phyloP scores from a whole-genome alignment of 345 rosid species.

The Eucalyptus marginata region DNA sequence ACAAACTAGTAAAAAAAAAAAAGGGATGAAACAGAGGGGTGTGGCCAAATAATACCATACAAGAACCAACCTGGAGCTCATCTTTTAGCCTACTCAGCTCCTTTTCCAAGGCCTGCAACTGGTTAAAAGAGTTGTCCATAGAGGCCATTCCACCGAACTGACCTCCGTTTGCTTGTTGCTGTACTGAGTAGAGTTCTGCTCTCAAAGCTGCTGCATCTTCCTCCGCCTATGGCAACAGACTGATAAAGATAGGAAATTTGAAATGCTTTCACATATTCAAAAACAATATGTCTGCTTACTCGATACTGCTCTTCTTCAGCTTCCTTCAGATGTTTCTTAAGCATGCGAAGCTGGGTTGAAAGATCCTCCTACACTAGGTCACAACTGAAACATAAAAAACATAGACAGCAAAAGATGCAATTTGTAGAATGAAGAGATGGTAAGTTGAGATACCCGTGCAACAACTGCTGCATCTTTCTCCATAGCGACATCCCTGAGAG shows the following conservation, averaged over 20 bases:
- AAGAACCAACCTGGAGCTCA: slow-evolving; percentile 51
- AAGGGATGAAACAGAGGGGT: not conserved
- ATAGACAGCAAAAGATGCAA: not conserved
- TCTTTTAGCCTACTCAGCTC: slow-evolving; percentile 56
- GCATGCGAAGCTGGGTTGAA: slow-evolving; percentile 82
- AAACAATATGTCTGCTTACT: slow-evolving; percentile 22
- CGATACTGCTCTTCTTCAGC: slow-evolving; percentile 92
- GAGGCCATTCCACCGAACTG: slow-evolving; percentile 32
- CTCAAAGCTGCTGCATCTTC: slow-evolving; percentile 96
- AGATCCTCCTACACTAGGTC: slow-evolving; percentile 74
- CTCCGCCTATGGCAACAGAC: slow-evolving; percentile 59
- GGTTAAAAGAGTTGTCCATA: slow-evolving; percentile 37
- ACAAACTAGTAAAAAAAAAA: slow-evolving; percentile 3
- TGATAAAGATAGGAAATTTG: not conserved
- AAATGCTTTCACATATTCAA: not conserved
- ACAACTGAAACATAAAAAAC: not conserved
- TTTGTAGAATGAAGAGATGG: not conserved
- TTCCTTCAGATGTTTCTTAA: slow-evolving; percentile 76
- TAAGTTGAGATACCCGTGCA: slow-evolving; percentile 38
- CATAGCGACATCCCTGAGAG: slow-evolving; percentile 91
- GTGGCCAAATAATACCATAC: not conserved
- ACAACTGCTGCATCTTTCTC: slow-evolving; percentile 99
- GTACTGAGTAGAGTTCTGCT: slow-evolving; percentile 80
- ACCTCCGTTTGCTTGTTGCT: slow-evolving; percentile 55
- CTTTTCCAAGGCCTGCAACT: slow-evolving; percentile 53